Conservation (phyloP, 2,329 filamentous ascomycete genomes). For the Xylaria sp. region DNA sequence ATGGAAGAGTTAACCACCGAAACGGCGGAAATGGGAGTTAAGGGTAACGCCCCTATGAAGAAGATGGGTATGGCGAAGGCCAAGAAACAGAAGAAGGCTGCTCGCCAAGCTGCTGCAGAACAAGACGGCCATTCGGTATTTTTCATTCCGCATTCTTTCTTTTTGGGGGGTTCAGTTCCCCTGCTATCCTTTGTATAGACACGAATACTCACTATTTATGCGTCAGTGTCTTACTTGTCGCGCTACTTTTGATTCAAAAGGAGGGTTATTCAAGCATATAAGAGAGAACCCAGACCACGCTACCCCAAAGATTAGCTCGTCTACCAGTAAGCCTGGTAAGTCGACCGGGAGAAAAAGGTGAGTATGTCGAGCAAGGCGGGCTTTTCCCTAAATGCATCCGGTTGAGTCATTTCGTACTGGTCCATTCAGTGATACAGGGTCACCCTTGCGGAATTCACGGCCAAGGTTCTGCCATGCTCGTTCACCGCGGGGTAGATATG, state of each 20-base stretch:
- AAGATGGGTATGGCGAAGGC: constrained; percentile 64
- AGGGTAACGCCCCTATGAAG: constrained; percentile 46
- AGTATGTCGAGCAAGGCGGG: constrained; percentile 28
- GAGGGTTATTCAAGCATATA: constrained; percentile 79
- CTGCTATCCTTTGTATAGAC: not conserved
- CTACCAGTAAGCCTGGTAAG: constrained; percentile 49
- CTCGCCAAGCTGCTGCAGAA: constrained; percentile 53
- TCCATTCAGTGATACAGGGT: not conserved
- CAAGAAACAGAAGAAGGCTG: constrained; percentile 62
- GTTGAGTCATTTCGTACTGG: not conserved
- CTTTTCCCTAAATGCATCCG: not conserved
- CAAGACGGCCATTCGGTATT: constrained; percentile 52
- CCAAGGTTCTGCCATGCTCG: not conserved
- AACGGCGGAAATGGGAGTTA: constrained; percentile 47
- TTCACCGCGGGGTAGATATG: constrained; percentile 4
- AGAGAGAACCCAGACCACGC: constrained; percentile 71
- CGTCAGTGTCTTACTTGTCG: constrained; percentile 61
- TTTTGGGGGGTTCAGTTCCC: not conserved
- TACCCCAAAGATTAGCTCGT: constrained; percentile 54
- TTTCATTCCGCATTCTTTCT: not conserved
- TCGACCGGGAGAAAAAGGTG: constrained; percentile 50
- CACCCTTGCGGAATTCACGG: not conserved
- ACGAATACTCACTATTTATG: constrained; percentile 2
- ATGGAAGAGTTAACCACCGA: constrained; percentile 33
- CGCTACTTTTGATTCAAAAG: constrained; percentile 68